Conservation (phyloP, 192 early-diverging fungal species). For the Coemansia reversa region DNA sequence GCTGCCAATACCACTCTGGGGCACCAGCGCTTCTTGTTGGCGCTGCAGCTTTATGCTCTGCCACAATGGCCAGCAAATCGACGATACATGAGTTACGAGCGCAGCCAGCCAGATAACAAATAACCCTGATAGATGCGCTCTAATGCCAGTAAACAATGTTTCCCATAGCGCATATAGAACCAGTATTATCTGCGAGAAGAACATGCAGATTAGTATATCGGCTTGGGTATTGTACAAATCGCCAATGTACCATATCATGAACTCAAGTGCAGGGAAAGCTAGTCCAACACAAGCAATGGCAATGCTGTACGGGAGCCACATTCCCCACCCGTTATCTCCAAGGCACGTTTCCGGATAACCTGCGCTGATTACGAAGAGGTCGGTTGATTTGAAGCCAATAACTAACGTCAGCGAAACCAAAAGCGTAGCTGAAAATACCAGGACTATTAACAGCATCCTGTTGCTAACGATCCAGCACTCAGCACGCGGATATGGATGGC, state of each 20-base stretch:
- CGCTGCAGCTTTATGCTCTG: conserved; percentile 8
- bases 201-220: conserved; percentile 30
- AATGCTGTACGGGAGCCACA: conserved; percentile 37
- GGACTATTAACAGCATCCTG: conserved; percentile 8
- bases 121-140: conserved; percentile 25
- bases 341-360: conserved; percentile 14
- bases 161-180: conserved; percentile 35
- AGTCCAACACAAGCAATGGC: conserved; percentile 16
- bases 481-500: background rate
- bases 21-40: conserved; percentile 1
- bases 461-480: conserved; percentile 1
- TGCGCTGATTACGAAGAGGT: background rate
- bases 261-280: conserved; percentile 21
- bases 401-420: conserved; percentile 13
- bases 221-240: conserved; percentile 24
- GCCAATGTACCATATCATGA: conserved; percentile 18
- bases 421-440: conserved; percentile 10
- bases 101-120: conserved; percentile 31
- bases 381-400: conserved; percentile 7
- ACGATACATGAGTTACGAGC: conserved; percentile 22
- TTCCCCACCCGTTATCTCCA: conserved; percentile 22
- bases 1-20: conserved; percentile 17
- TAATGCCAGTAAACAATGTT: conserved; percentile 12
- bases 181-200: conserved; percentile 15
- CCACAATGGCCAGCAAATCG: conserved; percentile 30